Evolutionary conservation across 208 protist genomes (phyloP).

Genomic region (Endotrypanum monterogeii): DNA sequence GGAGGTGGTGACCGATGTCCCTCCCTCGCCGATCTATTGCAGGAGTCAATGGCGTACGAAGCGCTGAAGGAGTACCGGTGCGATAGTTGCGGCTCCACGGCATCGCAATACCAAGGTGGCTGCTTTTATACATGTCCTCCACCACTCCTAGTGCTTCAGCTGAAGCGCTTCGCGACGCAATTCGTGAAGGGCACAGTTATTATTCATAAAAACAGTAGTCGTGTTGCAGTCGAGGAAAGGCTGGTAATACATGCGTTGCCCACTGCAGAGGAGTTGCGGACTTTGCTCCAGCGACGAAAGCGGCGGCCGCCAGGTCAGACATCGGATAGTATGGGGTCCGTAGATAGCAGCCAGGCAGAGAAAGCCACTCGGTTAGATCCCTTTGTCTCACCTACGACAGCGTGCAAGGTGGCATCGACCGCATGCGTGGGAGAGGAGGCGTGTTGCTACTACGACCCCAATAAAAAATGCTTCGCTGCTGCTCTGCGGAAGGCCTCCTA

Average conservation of each 20-base stretch:
- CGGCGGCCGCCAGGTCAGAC: neutral
- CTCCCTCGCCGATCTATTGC: conserved; percentile 39
- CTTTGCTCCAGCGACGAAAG: neutral
- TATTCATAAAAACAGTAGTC: conserved; percentile 27
- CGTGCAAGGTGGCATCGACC: neutral
- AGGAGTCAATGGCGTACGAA: conserved; percentile 48
- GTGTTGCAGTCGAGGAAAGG: conserved; percentile 23
- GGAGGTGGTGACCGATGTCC: conserved; percentile 25
- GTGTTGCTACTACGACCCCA: conserved; percentile 22
- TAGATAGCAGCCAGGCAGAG: neutral
- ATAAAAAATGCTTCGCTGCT: conserved; percentile 30
- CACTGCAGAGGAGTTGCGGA: conserved; percentile 18
- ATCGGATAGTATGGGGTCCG: neutral
- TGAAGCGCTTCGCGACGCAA: conserved; percentile 75
- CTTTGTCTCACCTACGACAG: neutral
- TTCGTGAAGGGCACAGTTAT: conserved; percentile 34
- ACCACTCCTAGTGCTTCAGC: conserved; percentile 61
- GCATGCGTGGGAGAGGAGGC: neutral
- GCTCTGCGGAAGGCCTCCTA: conserved; percentile 4
- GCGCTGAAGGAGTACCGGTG: conserved; percentile 65
- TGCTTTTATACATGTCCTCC: conserved; percentile 62
- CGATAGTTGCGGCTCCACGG: conserved; percentile 50
- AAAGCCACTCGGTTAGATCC: neutral
- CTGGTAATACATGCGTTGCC: conserved; percentile 30
- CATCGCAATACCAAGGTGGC: conserved; percentile 55